A percentile compares a stretch with the other conserved stretches of the same genome.
Evolutionary conservation across 345 rosid species (phyloP).

Genomic region (Populus alba): DNA sequence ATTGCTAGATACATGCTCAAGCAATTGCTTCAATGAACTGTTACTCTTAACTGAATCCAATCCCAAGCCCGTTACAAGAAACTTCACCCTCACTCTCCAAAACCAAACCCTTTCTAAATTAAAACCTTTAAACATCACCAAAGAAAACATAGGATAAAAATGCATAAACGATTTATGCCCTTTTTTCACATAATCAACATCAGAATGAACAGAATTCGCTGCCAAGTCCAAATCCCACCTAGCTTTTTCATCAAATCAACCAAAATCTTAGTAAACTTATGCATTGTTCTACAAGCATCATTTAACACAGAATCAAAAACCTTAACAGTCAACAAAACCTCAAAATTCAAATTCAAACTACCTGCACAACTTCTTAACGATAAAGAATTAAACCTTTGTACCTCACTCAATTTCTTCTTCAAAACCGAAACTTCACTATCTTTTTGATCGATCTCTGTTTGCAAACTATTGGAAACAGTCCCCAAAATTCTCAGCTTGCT

Average conservation of each 20-base stretch:
- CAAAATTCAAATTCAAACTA: slow-evolving; percentile 39
- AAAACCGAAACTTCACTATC: slow-evolving; percentile 53
- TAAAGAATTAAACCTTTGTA: slow-evolving; percentile 50
- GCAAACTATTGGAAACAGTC: slow-evolving; percentile 68
- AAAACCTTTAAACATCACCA: slow-evolving; percentile 79
- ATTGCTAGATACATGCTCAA: slow-evolving; percentile 72
- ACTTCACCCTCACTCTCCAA: slow-evolving; percentile 25
- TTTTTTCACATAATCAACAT: slow-evolving; percentile 49
- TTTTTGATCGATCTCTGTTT: slow-evolving; percentile 71
- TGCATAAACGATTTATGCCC: slow-evolving; percentile 63
- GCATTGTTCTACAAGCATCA: slow-evolving; percentile 62
- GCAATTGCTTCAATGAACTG: slow-evolving; percentile 52
- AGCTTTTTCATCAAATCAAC: slow-evolving; percentile 76
- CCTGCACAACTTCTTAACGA: slow-evolving; percentile 50
- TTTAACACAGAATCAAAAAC: slow-evolving; percentile 62
- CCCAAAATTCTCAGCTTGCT: slow-evolving; percentile 82
- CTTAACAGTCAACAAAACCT: slow-evolving; percentile 55
- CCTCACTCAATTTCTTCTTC: slow-evolving; percentile 61
- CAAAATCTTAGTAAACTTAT: slow-evolving; percentile 67
- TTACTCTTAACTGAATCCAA: slow-evolving; percentile 23
- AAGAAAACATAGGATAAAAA: slow-evolving; percentile 72
- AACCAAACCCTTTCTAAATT: slow-evolving; percentile 48
- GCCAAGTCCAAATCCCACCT: slow-evolving; percentile 92
- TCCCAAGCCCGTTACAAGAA: slow-evolving; percentile 31
- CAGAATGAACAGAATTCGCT: slow-evolving; percentile 59